phyloP scores from a whole-genome alignment of 1,284 basidiomycete genomes.

The Naganishia sp. region DNA sequence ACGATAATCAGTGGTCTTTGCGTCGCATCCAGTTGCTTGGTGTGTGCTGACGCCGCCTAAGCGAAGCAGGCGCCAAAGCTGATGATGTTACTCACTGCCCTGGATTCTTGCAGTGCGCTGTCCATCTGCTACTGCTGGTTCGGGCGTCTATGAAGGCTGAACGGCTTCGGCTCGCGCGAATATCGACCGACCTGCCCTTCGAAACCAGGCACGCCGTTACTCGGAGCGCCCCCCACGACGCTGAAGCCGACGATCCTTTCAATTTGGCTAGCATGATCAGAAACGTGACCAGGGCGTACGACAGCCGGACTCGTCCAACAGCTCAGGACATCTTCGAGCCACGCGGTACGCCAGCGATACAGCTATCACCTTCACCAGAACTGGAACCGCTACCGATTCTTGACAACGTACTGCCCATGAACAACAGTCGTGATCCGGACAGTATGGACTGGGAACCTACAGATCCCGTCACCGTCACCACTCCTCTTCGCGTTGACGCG shows the following conservation, averaged over 20 bases:
- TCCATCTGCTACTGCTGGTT: neutral
- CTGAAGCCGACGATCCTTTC: constrained; percentile 11
- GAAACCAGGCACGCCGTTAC: neutral
- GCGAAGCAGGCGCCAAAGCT: neutral
- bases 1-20: neutral
- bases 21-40: neutral
- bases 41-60: neutral
- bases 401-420: neutral
- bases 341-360: constrained; percentile 9
- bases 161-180: constrained; percentile 11
- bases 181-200: neutral
- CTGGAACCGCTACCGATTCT: neutral
- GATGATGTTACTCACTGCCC: neutral
- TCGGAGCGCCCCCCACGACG: neutral
- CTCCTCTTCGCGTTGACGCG: neutral
- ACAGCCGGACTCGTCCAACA: neutral
- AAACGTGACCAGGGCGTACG: constrained; percentile 3
- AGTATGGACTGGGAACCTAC: constrained; percentile 27
- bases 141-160: constrained; percentile 9
- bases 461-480: neutral
- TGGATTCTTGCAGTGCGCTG: neutral
- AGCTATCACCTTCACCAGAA: constrained; percentile 20
- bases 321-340: constrained; percentile 2
- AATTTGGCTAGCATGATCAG: constrained; percentile 4
- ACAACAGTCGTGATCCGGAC: constrained; percentile 1